These are phyloP conservation scores for Ceratobasidium theobromae DNA, from an alignment of 1,284 basidiomycete genomes.

Conservation along the genomic window DNA sequence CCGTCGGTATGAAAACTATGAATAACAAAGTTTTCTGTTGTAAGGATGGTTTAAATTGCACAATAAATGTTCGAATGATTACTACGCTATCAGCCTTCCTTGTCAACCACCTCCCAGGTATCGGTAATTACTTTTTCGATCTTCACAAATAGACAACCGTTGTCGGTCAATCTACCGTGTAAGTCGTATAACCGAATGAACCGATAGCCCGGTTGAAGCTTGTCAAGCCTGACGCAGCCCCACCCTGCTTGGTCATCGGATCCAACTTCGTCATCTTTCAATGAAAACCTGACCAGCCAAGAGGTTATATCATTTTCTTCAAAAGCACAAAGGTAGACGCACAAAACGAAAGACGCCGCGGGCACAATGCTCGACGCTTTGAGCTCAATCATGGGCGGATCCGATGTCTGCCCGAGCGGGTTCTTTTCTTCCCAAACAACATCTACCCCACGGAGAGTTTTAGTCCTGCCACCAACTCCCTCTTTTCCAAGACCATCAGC, in stretches of 20 bases:
- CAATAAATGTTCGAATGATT: neutral
- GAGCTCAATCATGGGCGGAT: slow-evolving; percentile 25
- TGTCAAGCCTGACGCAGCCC: slow-evolving; percentile 20
- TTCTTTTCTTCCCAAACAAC: slow-evolving; percentile 21
- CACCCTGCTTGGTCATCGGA: slow-evolving; percentile 11
- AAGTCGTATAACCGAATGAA: slow-evolving; percentile 21
- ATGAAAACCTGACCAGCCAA: neutral
- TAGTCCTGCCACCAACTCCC: slow-evolving; percentile 15
- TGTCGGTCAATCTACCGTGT: slow-evolving; percentile 12
- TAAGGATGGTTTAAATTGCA: too few species aligned
- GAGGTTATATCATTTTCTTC: neutral
- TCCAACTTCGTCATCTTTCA: slow-evolving; percentile 27
- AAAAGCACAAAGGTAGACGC: neutral
- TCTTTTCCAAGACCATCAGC: slow-evolving; percentile 11
- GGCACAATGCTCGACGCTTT: slow-evolving; percentile 18
- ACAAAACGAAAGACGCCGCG: slow-evolving; percentile 22
- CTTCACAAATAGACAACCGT: slow-evolving; percentile 23
- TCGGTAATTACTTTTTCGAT: slow-evolving; percentile 24
- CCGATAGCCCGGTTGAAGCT: slow-evolving; percentile 19
- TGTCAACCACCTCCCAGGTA: neutral
- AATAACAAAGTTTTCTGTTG: too few species aligned
- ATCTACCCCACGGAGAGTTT: slow-evolving; percentile 9
- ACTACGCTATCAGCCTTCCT: neutral
- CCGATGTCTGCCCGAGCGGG: neutral
- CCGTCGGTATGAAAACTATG: too few species aligned